Evolutionary conservation across 192 early-diverging fungal genomes (phyloP), one percentile per base, ranked within the genome.

Genomic region (Coemansia sp.): DNA sequence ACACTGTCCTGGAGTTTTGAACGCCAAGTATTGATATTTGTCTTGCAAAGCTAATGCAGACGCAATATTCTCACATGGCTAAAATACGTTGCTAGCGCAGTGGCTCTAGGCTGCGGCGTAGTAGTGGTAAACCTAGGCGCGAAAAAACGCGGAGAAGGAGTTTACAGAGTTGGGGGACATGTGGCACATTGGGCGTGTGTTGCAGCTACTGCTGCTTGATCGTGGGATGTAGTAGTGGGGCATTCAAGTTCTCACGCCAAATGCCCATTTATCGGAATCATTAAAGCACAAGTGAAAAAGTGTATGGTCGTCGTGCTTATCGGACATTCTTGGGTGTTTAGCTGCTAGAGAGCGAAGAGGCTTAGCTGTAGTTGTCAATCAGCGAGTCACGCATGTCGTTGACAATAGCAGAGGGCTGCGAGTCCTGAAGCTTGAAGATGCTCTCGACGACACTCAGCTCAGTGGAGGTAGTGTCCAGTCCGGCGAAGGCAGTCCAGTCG

Each of bases 401-500:
- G 59, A 98, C 93, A 82, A 97, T 92, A 48, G 91, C 91, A 8
- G 91, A 90, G 5, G 91, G 94, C 64, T 92, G 89, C 45, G 89
- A 88, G 66, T 96, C 94, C 66, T 96, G 94, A 21, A 99, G 87
- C 85, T 95, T 96, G 85, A 99, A 99, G 72, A 99, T 95, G 73
- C 89, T 90, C 76, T 99, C 97, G 61, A 99, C 90, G 7, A 99
- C 97, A 64, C 90, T 92, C 66, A 99, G 86, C 81, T 99, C 97
- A 34, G 96, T 98, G 42, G 88, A 85, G 1, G 97, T 98, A 1
- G 95, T 97, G 76, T 98, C 97, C 72, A 96, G 73, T 52, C 97
- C 97, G 25, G 95, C 92, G 86, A 98, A 98, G 8, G 97, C 97
- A 62, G 86, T 86, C 95, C 95, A 99, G 71, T 99, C 97, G 77